Base-by-base conservation (phyloP, 371 early-diverging fungal genomes). In the Blakeslea trispora region DNA sequence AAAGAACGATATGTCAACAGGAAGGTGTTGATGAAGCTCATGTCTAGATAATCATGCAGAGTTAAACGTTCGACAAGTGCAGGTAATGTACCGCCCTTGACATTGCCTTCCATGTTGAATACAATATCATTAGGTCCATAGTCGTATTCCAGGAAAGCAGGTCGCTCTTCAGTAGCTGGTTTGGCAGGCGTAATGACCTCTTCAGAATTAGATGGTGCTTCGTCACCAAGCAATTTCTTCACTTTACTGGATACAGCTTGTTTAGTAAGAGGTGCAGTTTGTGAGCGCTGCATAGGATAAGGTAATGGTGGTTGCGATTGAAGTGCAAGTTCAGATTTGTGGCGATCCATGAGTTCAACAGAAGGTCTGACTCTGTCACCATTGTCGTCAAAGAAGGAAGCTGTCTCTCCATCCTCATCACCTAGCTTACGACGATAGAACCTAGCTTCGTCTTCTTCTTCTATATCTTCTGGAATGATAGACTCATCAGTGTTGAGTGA, bases 1-100 rank as follows among this genome's bases (percentile, higher is more conserved):
- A 96, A 95, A 21, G 90, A 87, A 19, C 91, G 91, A 71, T 92
- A 95, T 11, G 93, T 94, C 68, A 97, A 76, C 58, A 97, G 59
- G 76, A 97, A 94, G 0, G 91, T 87, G 17, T 80, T 83, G 46
- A 85, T 84, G 68, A 91, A 95, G 48, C 80, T 81, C 66, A 66
- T 76, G 59, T 85, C 89, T 21, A 85, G 63, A 15, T 75, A 79
- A 59, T 93, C 93, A 55, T 95, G 96, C 21, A 88, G 68, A 0
- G 95, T 95, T 57, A 95, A 72, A 7, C 93, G 79, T 74, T 94
- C 96, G 3, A 94, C 82, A 1, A 96, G 78, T 0, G 91, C 92
- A 4, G 71, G 53, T 14, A 95, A 64, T 1, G 94, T 94, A 23
- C 95, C 95, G 47, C 95, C 95, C 58, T 88, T 89, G 53, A 96